Evolutionary conservation across 495 filamentous ascomycete species (phyloP).

Genomic region (Apodospora peruviana): DNA sequence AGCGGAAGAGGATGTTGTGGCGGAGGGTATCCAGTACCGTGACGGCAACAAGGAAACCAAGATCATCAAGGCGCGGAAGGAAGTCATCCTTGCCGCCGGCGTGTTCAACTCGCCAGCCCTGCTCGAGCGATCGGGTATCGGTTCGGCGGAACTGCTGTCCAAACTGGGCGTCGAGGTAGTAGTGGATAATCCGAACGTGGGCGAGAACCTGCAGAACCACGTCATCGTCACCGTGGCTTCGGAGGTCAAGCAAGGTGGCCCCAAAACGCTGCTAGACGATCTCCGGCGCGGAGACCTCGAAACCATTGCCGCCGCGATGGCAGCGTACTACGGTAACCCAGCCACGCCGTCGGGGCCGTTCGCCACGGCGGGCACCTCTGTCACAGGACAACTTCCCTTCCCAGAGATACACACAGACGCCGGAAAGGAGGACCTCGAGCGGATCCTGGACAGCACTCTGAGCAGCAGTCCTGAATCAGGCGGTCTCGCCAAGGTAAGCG

Average conservation of each 20-base stretch:
- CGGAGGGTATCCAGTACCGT: conserved; percentile 38
- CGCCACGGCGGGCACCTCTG: not conserved
- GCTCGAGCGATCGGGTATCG: conserved; percentile 40
- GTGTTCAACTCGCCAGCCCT: conserved; percentile 47
- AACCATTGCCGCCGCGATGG: conserved; percentile 38
- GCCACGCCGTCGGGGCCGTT: not conserved
- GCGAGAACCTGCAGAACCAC: conserved; percentile 30
- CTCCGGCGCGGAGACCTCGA: conserved; percentile 57
- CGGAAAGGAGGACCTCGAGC: conserved; percentile 9
- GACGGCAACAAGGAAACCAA: conserved; percentile 34
- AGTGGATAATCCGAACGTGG: conserved; percentile 47
- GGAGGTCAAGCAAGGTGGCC: conserved; percentile 35
- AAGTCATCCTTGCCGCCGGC: conserved; percentile 51
- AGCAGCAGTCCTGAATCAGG: too few relatives aligned
- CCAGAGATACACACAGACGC: not conserved
- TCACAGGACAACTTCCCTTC: not conserved
- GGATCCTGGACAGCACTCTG: too few relatives aligned
- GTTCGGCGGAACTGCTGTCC: conserved; percentile 25
- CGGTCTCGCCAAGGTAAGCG: too few relatives aligned
- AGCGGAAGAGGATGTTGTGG: conserved; percentile 5
- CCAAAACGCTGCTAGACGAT: conserved; percentile 71
- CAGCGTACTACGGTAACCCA: not conserved
- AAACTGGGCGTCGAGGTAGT: conserved; percentile 37
- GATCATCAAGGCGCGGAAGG: conserved; percentile 26
- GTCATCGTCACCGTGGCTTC: conserved; percentile 4